These are phyloP conservation scores for Candida awuae DNA, from an alignment of 805 yeast genomes.

Conservation along the genomic window DNA sequence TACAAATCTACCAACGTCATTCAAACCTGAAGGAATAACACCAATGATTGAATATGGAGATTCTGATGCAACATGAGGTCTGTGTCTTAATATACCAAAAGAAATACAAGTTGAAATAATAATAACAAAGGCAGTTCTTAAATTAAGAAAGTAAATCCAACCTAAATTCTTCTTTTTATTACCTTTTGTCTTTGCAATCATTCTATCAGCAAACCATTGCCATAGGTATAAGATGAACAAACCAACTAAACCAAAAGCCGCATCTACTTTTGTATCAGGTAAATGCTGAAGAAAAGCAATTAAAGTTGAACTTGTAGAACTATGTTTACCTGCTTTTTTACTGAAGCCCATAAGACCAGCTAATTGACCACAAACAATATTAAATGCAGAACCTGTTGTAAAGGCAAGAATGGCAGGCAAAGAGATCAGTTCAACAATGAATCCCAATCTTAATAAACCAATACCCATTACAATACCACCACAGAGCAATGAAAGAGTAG, in stretches of 20 bases:
- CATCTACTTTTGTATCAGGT: slow-evolving; percentile 62
- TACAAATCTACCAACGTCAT: slow-evolving; percentile 64
- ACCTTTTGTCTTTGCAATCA: slow-evolving; percentile 57
- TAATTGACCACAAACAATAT: slow-evolving; percentile 75
- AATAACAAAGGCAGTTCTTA: slow-evolving; percentile 76
- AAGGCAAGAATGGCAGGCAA: slow-evolving; percentile 90
- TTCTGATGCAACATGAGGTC: slow-evolving; percentile 21
- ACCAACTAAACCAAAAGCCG: slow-evolving; percentile 81
- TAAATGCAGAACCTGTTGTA: slow-evolving; percentile 91
- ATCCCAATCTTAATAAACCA: slow-evolving; percentile 79
- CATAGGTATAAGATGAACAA: slow-evolving; percentile 63
- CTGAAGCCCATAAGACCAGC: slow-evolving; percentile 78
- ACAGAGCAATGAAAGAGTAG: slow-evolving; percentile 69
- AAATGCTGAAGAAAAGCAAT: slow-evolving; percentile 66
- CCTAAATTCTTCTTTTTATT: slow-evolving; percentile 46
- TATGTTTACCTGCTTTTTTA: slow-evolving; percentile 62
- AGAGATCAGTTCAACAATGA: slow-evolving; percentile 81
- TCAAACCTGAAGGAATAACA: slow-evolving; percentile 73
- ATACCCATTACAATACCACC: slow-evolving; percentile 80
- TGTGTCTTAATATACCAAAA: slow-evolving; percentile 58
- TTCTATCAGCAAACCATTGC: slow-evolving; percentile 55
- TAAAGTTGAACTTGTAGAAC: slow-evolving; percentile 59
- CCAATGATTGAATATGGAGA: slow-evolving; percentile 57
- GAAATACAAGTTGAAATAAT: slow-evolving; percentile 77
- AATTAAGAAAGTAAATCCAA: slow-evolving; percentile 65